Percentiles rank a stretch among this genome's conserved stretches.
Conservation (phyloP, 257 asterid genomes). For the Solanum chilense region DNA sequence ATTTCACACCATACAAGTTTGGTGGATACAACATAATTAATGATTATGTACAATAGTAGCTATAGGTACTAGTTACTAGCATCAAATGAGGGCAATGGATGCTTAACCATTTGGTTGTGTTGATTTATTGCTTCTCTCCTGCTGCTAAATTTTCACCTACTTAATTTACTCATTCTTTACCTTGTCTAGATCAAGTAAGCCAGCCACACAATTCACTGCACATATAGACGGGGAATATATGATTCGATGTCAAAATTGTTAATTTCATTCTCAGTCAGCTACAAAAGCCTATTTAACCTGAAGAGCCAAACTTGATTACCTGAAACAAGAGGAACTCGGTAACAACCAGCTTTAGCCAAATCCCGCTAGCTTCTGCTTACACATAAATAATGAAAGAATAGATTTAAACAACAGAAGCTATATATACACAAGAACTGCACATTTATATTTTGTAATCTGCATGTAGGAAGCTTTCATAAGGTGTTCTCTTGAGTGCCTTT, state of each 20-base stretch:
- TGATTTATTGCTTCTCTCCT: not conserved
- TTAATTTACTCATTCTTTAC: not conserved
- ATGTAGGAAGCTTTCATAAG: conserved; percentile 42
- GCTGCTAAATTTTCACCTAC: not conserved
- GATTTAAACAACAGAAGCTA: conserved; percentile 15
- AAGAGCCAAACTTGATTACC: not conserved
- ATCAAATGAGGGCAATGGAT: not conserved
- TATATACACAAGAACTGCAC: conserved; percentile 16
- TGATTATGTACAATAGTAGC: not conserved
- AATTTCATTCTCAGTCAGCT: not conserved
- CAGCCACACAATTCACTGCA: not conserved
- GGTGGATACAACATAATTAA: not conserved
- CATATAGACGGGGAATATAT: not conserved
- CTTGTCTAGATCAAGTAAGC: not conserved
- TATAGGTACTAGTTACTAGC: not conserved
- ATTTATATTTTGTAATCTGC: conserved; percentile 56
- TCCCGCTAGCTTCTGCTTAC: conserved; percentile 30
- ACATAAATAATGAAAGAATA: conserved; percentile 49
- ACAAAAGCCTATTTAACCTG: not conserved
- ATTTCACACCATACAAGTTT: not conserved
- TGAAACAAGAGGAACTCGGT: not conserved
- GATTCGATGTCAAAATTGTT: not conserved
- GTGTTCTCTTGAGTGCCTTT: conserved; percentile 64
- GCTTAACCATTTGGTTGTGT: not conserved
- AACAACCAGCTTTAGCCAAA: conserved; percentile 22